Evolutionary conservation across 176 grass and related monocot species (phyloP).

Genomic region (Metroxylon sagu): DNA sequence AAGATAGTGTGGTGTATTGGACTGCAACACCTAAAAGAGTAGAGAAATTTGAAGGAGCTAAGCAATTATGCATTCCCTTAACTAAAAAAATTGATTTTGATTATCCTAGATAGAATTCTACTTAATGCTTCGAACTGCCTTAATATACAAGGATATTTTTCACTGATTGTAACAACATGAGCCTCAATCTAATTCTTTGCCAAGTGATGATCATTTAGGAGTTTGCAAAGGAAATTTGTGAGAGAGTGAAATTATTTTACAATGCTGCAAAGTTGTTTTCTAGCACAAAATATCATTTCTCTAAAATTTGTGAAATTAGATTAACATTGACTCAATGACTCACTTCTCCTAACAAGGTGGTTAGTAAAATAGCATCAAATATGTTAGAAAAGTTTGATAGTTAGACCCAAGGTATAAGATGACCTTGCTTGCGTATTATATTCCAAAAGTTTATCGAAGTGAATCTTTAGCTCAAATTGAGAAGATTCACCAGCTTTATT

Average conservation of each 20-base stretch:
- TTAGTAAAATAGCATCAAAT: too few species aligned
- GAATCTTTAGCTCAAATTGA: too few species aligned
- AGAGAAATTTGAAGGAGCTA: conserved; percentile 11
- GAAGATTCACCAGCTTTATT: too few species aligned
- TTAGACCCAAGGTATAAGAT: conserved; percentile 11
- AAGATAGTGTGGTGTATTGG: neutral
- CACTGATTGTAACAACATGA: neutral
- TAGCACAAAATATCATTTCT: neutral
- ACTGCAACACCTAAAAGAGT: neutral
- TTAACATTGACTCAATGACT: neutral
- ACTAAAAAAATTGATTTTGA: conserved; percentile 11
- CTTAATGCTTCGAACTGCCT: conserved; percentile 5
- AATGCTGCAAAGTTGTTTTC: neutral
- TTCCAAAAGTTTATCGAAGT: too few species aligned
- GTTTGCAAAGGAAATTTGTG: conserved; percentile 2
- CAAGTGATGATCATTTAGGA: conserved; percentile 7
- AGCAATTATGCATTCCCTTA: neutral
- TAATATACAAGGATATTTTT: conserved; percentile 16
- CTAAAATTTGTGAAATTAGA: neutral
- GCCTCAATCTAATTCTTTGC: neutral
- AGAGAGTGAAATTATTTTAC: conserved; percentile 14
- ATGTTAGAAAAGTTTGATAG: conserved; percentile 8
- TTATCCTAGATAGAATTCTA: conserved; percentile 14
- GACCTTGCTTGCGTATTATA: neutral
- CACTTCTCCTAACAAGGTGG: neutral